These are phyloP conservation scores for Penicillium samsonianum DNA, from an alignment of 495 filamentous ascomycete genomes.

Conservation along the genomic window DNA sequence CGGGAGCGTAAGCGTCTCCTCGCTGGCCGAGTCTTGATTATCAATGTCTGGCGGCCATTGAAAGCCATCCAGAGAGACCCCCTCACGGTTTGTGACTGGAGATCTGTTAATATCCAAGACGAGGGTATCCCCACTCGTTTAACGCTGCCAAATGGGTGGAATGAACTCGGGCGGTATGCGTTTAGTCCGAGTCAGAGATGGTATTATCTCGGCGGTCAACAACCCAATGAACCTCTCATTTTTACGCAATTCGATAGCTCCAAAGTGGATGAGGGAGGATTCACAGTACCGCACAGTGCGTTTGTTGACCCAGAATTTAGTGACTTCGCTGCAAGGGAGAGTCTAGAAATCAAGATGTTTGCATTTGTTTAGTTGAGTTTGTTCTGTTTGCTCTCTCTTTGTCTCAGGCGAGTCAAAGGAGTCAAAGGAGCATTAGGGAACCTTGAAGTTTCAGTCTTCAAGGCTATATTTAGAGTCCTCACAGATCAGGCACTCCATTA, in stretches of 20 bases:
- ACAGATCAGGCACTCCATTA: background rate
- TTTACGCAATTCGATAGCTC: constrained; percentile 39
- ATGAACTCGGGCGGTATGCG: constrained; percentile 20
- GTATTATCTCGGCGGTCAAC: constrained; percentile 32
- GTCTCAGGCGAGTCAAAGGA: too few relatives aligned
- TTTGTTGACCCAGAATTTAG: constrained; percentile 48
- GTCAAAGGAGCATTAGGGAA: background rate
- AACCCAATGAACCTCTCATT: constrained; percentile 28
- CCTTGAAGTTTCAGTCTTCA: background rate
- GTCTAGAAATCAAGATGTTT: constrained; percentile 51
- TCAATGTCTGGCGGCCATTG: constrained; percentile 69
- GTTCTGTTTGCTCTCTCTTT: background rate
- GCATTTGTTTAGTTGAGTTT: constrained; percentile 17
- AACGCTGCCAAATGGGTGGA: constrained; percentile 18
- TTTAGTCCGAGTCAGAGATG: constrained; percentile 26
- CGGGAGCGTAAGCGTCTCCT: constrained; percentile 55
- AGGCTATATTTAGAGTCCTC: constrained; percentile 4
- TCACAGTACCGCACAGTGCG: constrained; percentile 51
- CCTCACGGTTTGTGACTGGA: constrained; percentile 45
- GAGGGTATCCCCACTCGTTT: constrained; percentile 18
- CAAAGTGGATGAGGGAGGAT: constrained; percentile 15
- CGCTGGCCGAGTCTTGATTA: constrained; percentile 57
- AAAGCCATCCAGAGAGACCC: constrained; percentile 55
- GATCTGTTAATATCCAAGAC: constrained; percentile 20
- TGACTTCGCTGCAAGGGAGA: constrained; percentile 49